Percentiles rank a stretch among this genome's conserved stretches.
Evolutionary conservation across 1,284 basidiomycete species (phyloP).

Genomic region (Ustilago shanxiensis): DNA sequence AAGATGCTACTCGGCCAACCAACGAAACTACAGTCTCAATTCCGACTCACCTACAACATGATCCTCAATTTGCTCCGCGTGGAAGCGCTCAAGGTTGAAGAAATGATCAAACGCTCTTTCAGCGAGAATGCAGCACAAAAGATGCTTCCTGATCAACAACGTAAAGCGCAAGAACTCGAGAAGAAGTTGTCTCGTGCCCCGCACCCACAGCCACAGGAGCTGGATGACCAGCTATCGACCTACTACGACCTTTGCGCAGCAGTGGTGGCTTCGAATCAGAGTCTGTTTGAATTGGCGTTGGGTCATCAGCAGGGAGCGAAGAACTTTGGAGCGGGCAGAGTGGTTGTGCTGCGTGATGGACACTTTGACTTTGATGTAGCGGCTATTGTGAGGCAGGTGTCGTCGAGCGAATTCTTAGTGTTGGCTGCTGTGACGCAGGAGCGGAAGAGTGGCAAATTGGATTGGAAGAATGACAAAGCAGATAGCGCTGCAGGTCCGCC

Average conservation of each 20-base stretch:
- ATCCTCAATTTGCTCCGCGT: conserved; percentile 96
- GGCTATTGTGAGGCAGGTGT: conserved; percentile 81
- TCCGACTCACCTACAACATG: conserved; percentile 99
- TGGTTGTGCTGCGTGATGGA: conserved; percentile 84
- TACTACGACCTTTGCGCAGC: conserved; percentile 83
- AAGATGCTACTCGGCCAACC: conserved; percentile 95
- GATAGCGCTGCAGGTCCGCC: conserved; percentile 4
- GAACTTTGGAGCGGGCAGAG: conserved; percentile 79
- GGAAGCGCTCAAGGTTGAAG: conserved; percentile 94
- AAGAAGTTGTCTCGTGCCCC: conserved; percentile 78
- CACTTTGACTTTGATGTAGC: conserved; percentile 80
- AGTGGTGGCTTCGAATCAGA: conserved; percentile 78
- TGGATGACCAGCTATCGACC: conserved; percentile 77
- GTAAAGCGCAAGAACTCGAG: conserved; percentile 80
- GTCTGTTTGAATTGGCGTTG: conserved; percentile 78
- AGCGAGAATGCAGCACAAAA: conserved; percentile 96
- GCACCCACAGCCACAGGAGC: conserved; percentile 75
- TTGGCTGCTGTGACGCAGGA: conserved; percentile 77
- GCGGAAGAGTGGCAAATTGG: conserved; percentile 73
- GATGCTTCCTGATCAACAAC: conserved; percentile 91
- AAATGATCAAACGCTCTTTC: conserved; percentile 99
- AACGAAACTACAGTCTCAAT: conserved; percentile 93
- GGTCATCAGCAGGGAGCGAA: conserved; percentile 79
- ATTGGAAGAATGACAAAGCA: conserved; percentile 8
- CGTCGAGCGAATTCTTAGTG: conserved; percentile 76